Conservation (phyloP, 1,284 basidiomycete genomes). For the Malassezia slooffiae region DNA sequence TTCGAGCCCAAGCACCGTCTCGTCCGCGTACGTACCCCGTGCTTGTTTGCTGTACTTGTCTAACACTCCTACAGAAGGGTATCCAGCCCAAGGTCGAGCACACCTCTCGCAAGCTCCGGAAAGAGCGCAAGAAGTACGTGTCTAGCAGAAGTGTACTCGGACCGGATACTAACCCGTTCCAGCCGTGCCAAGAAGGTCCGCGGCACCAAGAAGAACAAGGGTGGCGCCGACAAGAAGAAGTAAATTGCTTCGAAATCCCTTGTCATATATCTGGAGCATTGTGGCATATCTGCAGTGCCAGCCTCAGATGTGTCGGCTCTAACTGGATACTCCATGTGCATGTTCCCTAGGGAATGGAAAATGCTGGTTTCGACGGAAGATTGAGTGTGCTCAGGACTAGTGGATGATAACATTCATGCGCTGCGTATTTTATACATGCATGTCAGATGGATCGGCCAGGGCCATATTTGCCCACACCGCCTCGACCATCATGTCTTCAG, state of each 20-base stretch:
- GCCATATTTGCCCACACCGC: conserved; percentile 42
- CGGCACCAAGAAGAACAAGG: conserved; percentile 51
- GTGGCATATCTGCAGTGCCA: conserved; percentile 2
- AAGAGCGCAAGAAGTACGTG: conserved; percentile 84
- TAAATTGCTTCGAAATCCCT: conserved; percentile 15
- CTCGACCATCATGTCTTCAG: conserved; percentile 35
- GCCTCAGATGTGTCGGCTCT: neutral
- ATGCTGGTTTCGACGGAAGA: conserved; percentile 9
- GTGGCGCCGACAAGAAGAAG: conserved; percentile 38
- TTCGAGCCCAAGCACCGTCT: conserved; percentile 96
- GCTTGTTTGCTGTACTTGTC: neutral
- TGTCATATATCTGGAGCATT: neutral
- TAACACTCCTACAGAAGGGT: conserved; percentile 57
- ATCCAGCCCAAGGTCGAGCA: conserved; percentile 74
- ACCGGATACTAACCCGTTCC: conserved; percentile 6
- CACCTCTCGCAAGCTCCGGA: conserved; percentile 91
- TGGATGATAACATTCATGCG: too few relatives aligned
- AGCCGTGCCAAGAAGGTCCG: conserved; percentile 80
- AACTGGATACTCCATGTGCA: conserved; percentile 2
- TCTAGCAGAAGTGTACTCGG: neutral
- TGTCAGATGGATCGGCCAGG: conserved; percentile 26
- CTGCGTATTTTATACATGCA: conserved; percentile 20
- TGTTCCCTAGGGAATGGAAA: conserved; percentile 11
- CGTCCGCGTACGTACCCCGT: conserved; percentile 73
- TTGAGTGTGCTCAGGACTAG: neutral